Base-by-base conservation (phyloP, 164 flowering plant species). In the Litsea cubeba region DNA sequence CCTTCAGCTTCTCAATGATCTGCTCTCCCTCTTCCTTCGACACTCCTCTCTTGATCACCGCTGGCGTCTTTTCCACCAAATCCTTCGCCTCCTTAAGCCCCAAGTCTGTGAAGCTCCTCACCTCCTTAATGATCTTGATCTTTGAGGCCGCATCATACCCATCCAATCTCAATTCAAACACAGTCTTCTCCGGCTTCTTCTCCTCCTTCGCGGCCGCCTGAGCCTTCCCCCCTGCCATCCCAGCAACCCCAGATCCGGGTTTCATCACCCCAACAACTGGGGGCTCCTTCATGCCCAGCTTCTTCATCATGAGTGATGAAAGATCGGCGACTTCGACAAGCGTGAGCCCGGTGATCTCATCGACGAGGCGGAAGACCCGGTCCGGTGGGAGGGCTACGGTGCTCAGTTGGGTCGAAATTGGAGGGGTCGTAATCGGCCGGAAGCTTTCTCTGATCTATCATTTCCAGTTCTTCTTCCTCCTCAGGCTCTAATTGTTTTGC, bases 51-150 rank as follows among this genome's bases (percentile, higher is more conserved):
- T 93, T 93, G 64, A 93, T 78, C 35, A 93, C 84, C 0, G 90
- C 57, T 0, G 98, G 95, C 7, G 87, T 66, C 83, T 93, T 93
- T 87, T 91, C 97, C 62, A 92, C 97, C 72, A 92, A 83, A 64
- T 91, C 94, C 80, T 92, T 92, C 0, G 95, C 95, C 77, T 90
- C 97, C 86, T 92, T 92, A 15, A 92, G 83, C 62, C 95, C 95
- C 83, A 93, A 80, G 65, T 89, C 94, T 15, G 98, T 93, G 74
- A 89, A 87, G 71, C 81, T 85, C 76, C 98, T 80, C 17, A 93
- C 88, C 80, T 91, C 97, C 76, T 91, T 93, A 66, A 91, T 91
- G 50, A 91, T 72, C 77, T 91, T 93, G 32, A 91, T 85, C 83
- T 93, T 93, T n/a, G 92, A 71, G 62, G 91, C 84, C 0, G 97